Evolutionary conservation across 352 stramenopile genomes (phyloP).

Genomic region (Blastocystis hominis): DNA sequence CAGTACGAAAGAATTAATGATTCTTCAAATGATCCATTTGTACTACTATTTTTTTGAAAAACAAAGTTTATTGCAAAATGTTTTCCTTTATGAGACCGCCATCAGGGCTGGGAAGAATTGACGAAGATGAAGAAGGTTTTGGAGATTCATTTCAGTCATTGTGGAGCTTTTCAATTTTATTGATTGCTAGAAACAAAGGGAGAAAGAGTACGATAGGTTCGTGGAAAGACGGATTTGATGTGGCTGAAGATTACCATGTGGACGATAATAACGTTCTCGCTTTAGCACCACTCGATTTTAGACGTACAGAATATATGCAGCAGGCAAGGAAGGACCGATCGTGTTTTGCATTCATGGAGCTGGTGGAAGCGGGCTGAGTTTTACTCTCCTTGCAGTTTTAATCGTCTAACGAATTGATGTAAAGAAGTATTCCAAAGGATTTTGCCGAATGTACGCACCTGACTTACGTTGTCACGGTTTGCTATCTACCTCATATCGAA

Average conservation of each 20-base stretch:
- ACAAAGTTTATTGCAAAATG: neutral
- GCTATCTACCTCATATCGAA: neutral
- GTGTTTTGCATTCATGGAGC: constrained; percentile 74
- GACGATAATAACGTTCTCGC: neutral
- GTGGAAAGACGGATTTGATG: constrained; percentile 29
- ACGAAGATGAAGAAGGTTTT: neutral
- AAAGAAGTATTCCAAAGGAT: constrained; percentile 70
- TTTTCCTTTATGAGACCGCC: neutral
- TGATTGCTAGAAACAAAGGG: neutral
- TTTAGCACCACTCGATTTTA: constrained; percentile 42
- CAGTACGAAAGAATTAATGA: too few species aligned
- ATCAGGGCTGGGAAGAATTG: neutral
- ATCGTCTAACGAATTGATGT: neutral
- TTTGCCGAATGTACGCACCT: constrained; percentile 71
- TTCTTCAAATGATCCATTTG: too few species aligned
- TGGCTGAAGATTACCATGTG: neutral
- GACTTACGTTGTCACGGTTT: constrained; percentile 73
- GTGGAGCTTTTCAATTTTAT: neutral
- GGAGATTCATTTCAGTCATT: neutral
- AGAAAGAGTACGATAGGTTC: neutral
- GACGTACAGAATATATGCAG: constrained; percentile 72
- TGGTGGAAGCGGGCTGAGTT: constrained; percentile 76
- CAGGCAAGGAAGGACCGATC: constrained; percentile 68
- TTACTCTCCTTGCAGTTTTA: constrained; percentile 69
- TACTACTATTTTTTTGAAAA: constrained; percentile 1